Percentiles rank a stretch among this genome's conserved stretches.
Conservation (phyloP, 2,329 filamentous ascomycete species). For the Hymenoscyphus scutula region DNA sequence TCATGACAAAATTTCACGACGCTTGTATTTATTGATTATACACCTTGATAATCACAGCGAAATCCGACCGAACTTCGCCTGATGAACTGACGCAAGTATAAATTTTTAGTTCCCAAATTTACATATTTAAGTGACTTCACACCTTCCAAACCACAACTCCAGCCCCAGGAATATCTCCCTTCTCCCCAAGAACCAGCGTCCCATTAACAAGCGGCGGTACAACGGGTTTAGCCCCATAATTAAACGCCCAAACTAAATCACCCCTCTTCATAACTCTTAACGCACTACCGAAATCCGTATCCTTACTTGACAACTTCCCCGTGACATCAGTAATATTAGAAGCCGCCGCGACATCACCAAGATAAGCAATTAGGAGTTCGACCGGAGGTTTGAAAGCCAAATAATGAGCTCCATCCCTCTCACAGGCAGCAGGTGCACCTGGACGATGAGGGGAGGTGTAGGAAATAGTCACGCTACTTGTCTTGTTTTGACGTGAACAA, state of each 20-base stretch:
- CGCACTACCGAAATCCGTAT: not conserved
- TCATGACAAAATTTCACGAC: too few species aligned
- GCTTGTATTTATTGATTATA: too few species aligned
- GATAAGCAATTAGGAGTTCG: not conserved
- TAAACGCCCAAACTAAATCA: not conserved
- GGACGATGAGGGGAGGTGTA: not conserved
- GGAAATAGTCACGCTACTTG: not conserved
- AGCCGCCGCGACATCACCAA: not conserved
- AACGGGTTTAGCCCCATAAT: not conserved
- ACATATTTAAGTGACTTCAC: not conserved
- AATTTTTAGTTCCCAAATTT: too few species aligned
- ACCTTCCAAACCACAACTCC: constrained; percentile 4
- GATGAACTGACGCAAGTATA: too few species aligned
- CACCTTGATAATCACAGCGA: too few species aligned
- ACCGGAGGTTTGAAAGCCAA: not conserved
- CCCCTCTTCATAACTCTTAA: not conserved
- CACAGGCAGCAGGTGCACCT: not conserved
- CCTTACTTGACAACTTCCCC: not conserved
- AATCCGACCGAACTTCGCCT: too few species aligned
- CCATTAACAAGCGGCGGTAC: not conserved
- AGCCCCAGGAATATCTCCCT: constrained; percentile 1
- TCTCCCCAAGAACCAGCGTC: not conserved
- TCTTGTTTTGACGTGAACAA: not conserved
- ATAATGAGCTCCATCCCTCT: not conserved
- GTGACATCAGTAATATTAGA: not conserved